Base-by-base conservation (phyloP, 768 basidiomycete species). In the Termitomyces sp. region DNA sequence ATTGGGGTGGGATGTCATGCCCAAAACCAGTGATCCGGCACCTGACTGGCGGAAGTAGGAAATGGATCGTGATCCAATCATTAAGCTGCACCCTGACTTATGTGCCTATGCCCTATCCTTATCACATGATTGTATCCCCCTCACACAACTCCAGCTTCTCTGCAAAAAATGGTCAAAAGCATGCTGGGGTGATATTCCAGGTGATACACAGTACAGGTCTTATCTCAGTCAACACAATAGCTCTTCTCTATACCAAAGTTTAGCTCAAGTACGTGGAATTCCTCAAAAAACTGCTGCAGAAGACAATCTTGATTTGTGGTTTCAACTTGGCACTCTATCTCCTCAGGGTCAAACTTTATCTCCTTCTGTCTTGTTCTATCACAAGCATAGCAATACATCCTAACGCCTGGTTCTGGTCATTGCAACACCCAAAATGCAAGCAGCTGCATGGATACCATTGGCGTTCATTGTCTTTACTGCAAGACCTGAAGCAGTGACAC, bases 221-320 rank as follows among this genome's bases (percentile, higher is more conserved):
- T 20, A 52, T 13, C 52, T 67, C 3, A 54, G 48, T 7, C 23
- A 52, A 23, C 52, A 64, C 48, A 64, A 67, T 25, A 33, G 57
- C 2, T 58, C 60, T 3, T 68, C 64, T 16, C 53, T 68, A 4
- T 68, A 68, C 44, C 56, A 63, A 11, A 58, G 53, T 18, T 54
- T 66, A 33, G 43, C 61, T 18, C 39, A 41, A 27, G 64, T 65
- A 54, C 38, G 46, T 35, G 65, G 65, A 10, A 63, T 69, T 38
- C 32, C 45, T 11, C 64, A 66, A 44, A n/a, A 62, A 9, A 54
- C 65, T 12, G 56, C 63, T 35, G 60, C 68, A 6, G 58, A 67
- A 44, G 60, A 56, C 2, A 69, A 69, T 39, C 56, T 68, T 15
- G 59, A 68, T 38, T 38, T 40, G 15, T 69, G 68, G 68, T 65